Evolutionary conservation across 2,329 filamentous ascomycete genomes (phyloP).

Genomic region (Arthrobotrys sinensis): DNA sequence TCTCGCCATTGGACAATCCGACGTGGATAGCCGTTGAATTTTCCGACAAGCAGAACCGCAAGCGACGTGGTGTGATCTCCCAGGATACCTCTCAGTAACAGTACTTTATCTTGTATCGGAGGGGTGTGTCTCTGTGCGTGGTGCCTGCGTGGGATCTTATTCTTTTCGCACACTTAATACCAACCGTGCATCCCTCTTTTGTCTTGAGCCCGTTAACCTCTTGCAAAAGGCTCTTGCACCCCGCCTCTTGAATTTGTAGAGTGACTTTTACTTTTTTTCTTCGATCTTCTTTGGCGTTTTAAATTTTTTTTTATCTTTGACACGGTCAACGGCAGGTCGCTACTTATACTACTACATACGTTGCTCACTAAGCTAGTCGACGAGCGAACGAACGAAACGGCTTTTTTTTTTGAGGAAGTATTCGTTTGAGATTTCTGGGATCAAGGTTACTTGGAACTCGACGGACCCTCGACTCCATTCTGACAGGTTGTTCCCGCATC

Average conservation of each 20-base stretch:
- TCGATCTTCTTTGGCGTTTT: background rate
- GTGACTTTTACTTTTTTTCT: constrained; percentile 12
- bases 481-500: constrained; percentile 12
- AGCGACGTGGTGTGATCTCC: constrained; percentile 61
- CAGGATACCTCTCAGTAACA: constrained; percentile 30
- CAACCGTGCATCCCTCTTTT: constrained; percentile 30
- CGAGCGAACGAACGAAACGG: constrained; percentile 3
- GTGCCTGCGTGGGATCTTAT: constrained; percentile 39
- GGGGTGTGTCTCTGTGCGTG: constrained; percentile 20
- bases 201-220: background rate
- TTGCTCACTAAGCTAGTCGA: constrained; percentile 5
- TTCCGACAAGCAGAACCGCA: constrained; percentile 58
- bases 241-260: constrained; percentile 38
- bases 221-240: constrained; percentile 27
- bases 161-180: constrained; percentile 40
- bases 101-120: constrained; percentile 24
- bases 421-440: constrained; percentile 32
- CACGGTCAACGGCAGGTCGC: constrained; percentile 1
- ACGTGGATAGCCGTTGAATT: constrained; percentile 58
- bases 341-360: background rate
- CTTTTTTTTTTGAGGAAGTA: constrained; percentile 4
- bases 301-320: constrained; percentile 9
- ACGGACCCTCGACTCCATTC: constrained; percentile 4
- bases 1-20: constrained; percentile 38
- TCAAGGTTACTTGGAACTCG: constrained; percentile 34